Conservation (phyloP, 148 eudicot genomes). For the Mesembryanthemum crystallinum region DNA sequence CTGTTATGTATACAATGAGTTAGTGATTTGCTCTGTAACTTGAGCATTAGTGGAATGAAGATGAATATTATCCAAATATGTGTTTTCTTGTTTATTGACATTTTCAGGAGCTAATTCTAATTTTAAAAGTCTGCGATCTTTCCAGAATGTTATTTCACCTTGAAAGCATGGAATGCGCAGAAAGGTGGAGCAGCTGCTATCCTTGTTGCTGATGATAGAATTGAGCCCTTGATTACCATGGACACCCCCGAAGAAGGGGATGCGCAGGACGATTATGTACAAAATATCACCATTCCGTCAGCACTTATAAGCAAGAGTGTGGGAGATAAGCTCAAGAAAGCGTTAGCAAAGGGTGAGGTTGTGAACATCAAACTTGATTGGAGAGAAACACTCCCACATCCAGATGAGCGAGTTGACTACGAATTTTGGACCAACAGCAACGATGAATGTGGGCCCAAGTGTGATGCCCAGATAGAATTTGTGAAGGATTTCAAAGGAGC, state of each 20-base stretch:
- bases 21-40: not conserved
- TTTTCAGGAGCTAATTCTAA: conserved; percentile 2
- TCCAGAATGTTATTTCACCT: conserved; percentile 84
- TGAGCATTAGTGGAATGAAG: not conserved
- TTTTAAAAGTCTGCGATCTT: conserved; percentile 5
- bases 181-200: conserved; percentile 90
- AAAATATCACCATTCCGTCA: conserved; percentile 75
- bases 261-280: conserved; percentile 57
- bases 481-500: conserved; percentile 79
- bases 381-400: conserved; percentile 95
- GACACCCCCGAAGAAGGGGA: conserved; percentile 80
- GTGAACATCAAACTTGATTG: conserved; percentile 84
- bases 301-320: conserved; percentile 74
- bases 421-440: conserved; percentile 98
- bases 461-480: conserved; percentile 80
- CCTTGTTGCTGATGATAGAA: conserved; percentile 69
- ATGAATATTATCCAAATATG: not conserved
- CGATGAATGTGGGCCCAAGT: conserved; percentile 91
- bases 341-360: conserved; percentile 50
- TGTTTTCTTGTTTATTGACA: not conserved
- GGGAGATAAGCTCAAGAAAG: conserved; percentile 73
- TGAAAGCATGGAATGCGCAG: conserved; percentile 96
- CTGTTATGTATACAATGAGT: not conserved
- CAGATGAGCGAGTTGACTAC: conserved; percentile 92
- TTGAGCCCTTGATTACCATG: conserved; percentile 90